Conservation (phyloP, 2,329 filamentous ascomycete species). For the Diaporthe citrichinensis region DNA sequence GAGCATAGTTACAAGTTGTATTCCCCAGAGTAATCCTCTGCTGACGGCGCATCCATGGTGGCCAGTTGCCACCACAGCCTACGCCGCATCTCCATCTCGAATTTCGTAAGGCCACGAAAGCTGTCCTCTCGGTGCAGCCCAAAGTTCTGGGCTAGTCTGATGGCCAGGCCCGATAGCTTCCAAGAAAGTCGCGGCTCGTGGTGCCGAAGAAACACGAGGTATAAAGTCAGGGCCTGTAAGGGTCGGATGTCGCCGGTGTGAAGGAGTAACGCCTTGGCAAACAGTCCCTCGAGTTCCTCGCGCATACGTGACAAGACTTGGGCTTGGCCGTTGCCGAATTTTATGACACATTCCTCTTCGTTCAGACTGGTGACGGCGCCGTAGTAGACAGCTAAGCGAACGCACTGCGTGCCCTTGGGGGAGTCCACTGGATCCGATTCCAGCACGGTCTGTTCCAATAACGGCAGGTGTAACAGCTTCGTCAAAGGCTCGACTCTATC, state of each 20-base stretch:
- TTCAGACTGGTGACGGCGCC: not conserved
- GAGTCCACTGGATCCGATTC: too few species aligned
- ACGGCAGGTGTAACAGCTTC: not conserved
- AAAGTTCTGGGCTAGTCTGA: slow-evolving; percentile 5
- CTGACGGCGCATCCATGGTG: slow-evolving; percentile 11
- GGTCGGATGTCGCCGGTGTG: slow-evolving; percentile 20
- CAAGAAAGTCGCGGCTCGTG: not conserved
- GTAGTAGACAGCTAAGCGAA: not conserved
- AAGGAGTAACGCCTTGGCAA: not conserved
- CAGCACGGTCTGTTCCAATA: not conserved
- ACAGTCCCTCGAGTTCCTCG: not conserved
- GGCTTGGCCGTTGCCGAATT: not conserved
- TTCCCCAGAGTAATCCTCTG: slow-evolving; percentile 10
- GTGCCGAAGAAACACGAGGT: slow-evolving; percentile 1
- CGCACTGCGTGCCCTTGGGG: not conserved
- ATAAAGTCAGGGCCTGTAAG: not conserved
- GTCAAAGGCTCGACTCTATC: slow-evolving; percentile 5
- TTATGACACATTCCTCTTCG: not conserved
- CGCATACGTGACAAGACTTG: slow-evolving; percentile 3
- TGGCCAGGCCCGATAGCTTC: not conserved
- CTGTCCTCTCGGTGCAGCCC: slow-evolving; percentile 7
- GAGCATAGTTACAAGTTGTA: slow-evolving; percentile 7
- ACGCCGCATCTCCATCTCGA: slow-evolving; percentile 19
- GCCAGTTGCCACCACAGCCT: slow-evolving; percentile 14
- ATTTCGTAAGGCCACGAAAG: not conserved